A percentile compares a stretch with the other conserved stretches of the same genome.
phyloP scores from a whole-genome alignment of 306 rosid genomes.

The Gynostemma pentaphyllum region DNA sequence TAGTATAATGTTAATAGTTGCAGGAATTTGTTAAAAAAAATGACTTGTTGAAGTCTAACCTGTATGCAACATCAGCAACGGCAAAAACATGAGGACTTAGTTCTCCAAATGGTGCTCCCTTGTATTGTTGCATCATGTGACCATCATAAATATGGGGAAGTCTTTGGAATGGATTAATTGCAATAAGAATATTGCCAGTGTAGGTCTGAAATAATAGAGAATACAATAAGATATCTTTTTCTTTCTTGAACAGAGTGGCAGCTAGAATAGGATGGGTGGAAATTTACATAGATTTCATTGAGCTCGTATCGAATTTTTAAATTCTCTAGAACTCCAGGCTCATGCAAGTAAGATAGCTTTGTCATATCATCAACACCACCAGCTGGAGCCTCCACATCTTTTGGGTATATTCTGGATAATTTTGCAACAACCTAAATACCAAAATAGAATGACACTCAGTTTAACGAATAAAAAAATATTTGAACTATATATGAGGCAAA shows the following conservation, averaged over 20 bases:
- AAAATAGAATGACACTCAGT: conserved; percentile 14
- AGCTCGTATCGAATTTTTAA: conserved; percentile 81
- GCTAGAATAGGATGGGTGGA: background rate
- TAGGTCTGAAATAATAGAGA: conserved; percentile 50
- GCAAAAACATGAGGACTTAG: conserved; percentile 98
- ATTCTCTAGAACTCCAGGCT: conserved; percentile 95
- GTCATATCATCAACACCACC: conserved; percentile 99
- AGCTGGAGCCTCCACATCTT: conserved; percentile 87
- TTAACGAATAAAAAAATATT: background rate
- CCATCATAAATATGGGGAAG: conserved; percentile 76
- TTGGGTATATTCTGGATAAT: conserved; percentile 64
- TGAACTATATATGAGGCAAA: background rate
- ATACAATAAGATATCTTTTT: background rate
- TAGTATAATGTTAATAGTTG: conserved; percentile 6
- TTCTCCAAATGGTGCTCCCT: conserved; percentile 97
- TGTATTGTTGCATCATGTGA: conserved; percentile 99
- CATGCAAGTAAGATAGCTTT: conserved; percentile 88
- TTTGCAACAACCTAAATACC: conserved; percentile 47
- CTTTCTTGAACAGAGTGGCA: background rate
- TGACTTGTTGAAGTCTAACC: conserved; percentile 31
- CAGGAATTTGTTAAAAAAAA: conserved; percentile 10
- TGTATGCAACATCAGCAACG: conserved; percentile 95
- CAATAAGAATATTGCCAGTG: conserved; percentile 95
- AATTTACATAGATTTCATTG: conserved; percentile 85
- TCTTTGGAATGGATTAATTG: conserved; percentile 97